These are phyloP conservation scores for Adansonia digitata DNA, from an alignment of 345 rosid genomes.

Conservation along the genomic window DNA sequence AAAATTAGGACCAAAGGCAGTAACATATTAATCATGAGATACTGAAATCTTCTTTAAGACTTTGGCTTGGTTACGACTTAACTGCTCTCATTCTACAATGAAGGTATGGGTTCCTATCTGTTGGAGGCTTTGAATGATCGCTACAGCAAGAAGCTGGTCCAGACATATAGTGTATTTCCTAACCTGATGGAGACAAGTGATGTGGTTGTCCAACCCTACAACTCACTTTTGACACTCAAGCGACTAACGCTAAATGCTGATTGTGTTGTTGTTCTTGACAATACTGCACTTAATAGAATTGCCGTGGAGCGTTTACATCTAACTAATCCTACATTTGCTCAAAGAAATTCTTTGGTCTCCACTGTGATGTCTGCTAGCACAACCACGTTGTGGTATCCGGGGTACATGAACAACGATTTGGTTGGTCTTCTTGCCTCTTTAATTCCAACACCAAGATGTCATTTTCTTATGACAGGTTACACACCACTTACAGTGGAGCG, in stretches of 20 bases:
- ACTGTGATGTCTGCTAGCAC: conserved; percentile 99
- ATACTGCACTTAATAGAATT: conserved; percentile 88
- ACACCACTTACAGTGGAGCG: conserved; percentile 95
- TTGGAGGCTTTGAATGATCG: conserved; percentile 96
- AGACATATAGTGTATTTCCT: conserved; percentile 96
- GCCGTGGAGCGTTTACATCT: conserved; percentile 95
- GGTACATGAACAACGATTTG: conserved; percentile 97
- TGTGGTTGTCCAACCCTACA: conserved; percentile 96
- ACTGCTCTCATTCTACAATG: conserved; percentile 13
- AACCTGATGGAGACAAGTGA: conserved; percentile 99
- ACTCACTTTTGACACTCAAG: conserved; percentile 93
- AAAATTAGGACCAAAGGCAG: not conserved
- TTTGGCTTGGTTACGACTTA: not conserved
- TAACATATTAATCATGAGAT: not conserved
- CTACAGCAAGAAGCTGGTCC: conserved; percentile 95
- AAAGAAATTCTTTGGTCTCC: conserved; percentile 89
- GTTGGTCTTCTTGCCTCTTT: conserved; percentile 96
- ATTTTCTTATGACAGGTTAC: conserved; percentile 98
- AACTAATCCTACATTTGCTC: conserved; percentile 79
- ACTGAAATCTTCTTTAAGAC: not conserved
- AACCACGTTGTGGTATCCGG: conserved; percentile 91
- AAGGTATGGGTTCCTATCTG: conserved; percentile 96
- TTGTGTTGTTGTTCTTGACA: conserved; percentile 97
- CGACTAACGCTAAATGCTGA: conserved; percentile 91
- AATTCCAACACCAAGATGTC: conserved; percentile 97